phyloP scores from a whole-genome alignment of 257 asterid genomes.

The Primulina tabacum region DNA sequence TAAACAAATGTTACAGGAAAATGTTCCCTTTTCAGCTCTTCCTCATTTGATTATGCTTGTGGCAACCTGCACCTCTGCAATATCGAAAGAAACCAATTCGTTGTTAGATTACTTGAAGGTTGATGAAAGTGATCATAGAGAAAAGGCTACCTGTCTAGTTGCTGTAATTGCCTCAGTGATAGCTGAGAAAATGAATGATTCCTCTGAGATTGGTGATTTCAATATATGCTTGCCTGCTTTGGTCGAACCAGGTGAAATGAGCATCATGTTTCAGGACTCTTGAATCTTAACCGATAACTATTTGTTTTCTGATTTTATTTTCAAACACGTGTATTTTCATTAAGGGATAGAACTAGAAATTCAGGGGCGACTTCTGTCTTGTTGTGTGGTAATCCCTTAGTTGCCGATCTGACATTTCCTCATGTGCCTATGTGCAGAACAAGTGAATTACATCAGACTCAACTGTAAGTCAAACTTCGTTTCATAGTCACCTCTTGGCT shows the following conservation, averaged over 20 bases:
- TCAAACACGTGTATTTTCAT: not conserved
- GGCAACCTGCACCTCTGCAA: constrained; percentile 34
- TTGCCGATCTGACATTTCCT: constrained; percentile 14
- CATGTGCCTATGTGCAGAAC: constrained; percentile 37
- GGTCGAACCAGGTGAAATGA: constrained; percentile 40
- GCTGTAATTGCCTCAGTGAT: constrained; percentile 45
- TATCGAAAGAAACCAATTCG: constrained; percentile 27
- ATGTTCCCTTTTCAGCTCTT: constrained; percentile 44
- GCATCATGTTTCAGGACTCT: constrained; percentile 5
- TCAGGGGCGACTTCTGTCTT: not conserved
- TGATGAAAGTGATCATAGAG: constrained; percentile 22
- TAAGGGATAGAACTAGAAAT: not conserved
- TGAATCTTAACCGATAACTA: not conserved
- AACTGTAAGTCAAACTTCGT: constrained; percentile 41
- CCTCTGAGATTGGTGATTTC: constrained; percentile 36
- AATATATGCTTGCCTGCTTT: constrained; percentile 60
- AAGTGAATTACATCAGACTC: constrained; percentile 44
- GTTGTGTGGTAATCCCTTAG: not conserved
- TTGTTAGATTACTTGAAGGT: constrained; percentile 19
- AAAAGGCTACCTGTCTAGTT: constrained; percentile 45
- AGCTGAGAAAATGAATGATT: constrained; percentile 32
- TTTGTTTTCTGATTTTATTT: not conserved
- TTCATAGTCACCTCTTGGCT: not conserved
- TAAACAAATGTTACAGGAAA: constrained; percentile 19
- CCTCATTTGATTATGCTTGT: constrained; percentile 45